Conservation (phyloP, 345 rosid species). For the Eucalyptus virginea region DNA sequence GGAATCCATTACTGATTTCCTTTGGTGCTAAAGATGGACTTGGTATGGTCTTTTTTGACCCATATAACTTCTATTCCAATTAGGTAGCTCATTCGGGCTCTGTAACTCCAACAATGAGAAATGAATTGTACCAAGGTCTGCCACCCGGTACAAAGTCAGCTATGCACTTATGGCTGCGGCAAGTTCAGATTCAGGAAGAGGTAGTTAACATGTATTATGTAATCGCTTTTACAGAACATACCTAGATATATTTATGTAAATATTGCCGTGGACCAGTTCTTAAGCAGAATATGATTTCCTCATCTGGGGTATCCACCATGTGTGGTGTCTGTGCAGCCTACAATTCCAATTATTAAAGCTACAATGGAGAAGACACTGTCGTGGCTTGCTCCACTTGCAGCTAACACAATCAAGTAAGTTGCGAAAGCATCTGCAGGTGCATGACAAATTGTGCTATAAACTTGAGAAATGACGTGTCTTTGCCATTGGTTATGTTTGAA, state of each 20-base stretch:
- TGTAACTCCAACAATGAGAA: slow-evolving; percentile 80
- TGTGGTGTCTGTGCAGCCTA: slow-evolving; percentile 32
- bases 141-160: slow-evolving; percentile 82
- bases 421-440: background rate
- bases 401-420: slow-evolving; percentile 83
- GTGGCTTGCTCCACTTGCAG: slow-evolving; percentile 94
- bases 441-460: background rate
- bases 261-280: background rate
- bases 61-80: background rate
- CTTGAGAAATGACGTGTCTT: background rate
- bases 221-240: background rate
- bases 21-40: background rate
- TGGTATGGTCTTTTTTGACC: background rate
- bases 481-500: background rate
- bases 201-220: slow-evolving; percentile 4
- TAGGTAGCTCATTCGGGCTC: slow-evolving; percentile 91
- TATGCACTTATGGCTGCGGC: slow-evolving; percentile 46
- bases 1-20: background rate
- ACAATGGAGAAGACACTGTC: slow-evolving; percentile 89
- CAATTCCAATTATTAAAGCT: slow-evolving; percentile 67
- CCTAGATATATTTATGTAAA: background rate
- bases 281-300: background rate
- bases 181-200: slow-evolving; percentile 69
- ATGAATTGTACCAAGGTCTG: slow-evolving; percentile 84
- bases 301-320: background rate